These are phyloP conservation scores for Neoboletus brunneissimus DNA, from an alignment of 768 basidiomycete genomes.

Conservation along the genomic window DNA sequence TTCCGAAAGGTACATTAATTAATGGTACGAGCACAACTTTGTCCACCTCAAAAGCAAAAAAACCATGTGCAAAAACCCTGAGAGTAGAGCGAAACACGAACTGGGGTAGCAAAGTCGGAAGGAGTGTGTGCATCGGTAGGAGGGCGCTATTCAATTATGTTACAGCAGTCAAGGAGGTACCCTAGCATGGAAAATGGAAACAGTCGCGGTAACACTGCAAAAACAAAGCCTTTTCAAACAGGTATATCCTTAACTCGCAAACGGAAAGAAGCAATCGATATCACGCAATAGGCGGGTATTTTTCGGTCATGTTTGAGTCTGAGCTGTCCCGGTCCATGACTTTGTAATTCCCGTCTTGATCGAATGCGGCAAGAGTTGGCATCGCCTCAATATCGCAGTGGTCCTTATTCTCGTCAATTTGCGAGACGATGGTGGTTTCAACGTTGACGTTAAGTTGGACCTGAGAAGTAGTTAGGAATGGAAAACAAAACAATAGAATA, in stretches of 20 bases:
- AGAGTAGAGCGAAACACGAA: neutral
- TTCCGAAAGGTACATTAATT: conserved; percentile 2
- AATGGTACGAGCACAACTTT: neutral
- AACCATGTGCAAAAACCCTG: neutral
- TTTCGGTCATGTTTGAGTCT: conserved; percentile 18
- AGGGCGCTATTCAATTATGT: conserved; percentile 3
- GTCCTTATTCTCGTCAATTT: conserved; percentile 28
- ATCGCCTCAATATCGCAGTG: conserved; percentile 23
- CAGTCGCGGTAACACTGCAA: neutral
- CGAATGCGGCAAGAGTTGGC: conserved; percentile 9
- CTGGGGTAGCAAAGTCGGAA: neutral
- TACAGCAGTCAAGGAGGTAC: conserved; percentile 6
- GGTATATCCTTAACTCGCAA: conserved; percentile 9
- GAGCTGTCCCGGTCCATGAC: conserved; percentile 16
- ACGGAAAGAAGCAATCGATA: neutral
- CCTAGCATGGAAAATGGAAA: neutral
- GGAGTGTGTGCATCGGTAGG: neutral
- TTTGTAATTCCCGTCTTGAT: conserved; percentile 10
- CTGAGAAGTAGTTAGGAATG: neutral
- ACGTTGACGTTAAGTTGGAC: conserved; percentile 33
- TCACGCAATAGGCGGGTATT: conserved; percentile 13
- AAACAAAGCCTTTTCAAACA: neutral
- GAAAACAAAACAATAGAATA: neutral
- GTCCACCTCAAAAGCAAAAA: neutral
- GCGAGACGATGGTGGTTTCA: conserved; percentile 33